These are phyloP conservation scores for Calonectria naviculata DNA, from an alignment of 2,329 filamentous ascomycete genomes.

Conservation along the genomic window DNA sequence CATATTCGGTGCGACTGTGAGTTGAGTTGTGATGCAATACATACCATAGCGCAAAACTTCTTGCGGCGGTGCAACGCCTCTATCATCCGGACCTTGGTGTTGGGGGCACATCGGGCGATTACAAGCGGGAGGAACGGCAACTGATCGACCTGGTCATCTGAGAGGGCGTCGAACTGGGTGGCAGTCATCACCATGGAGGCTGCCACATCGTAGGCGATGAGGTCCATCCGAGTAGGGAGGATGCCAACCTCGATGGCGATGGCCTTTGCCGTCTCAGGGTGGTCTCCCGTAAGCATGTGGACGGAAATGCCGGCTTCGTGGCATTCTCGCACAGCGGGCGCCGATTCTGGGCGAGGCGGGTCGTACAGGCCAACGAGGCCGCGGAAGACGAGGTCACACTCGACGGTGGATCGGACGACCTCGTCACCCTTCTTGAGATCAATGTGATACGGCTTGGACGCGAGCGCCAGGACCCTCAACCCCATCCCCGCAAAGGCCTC, in stretches of 20 bases:
- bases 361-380: constrained; percentile 81
- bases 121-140: constrained; percentile 74
- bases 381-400: constrained; percentile 72
- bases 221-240: constrained; percentile 61
- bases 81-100: constrained; percentile 81
- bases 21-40: constrained; percentile 13
- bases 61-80: constrained; percentile 75
- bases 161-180: constrained; percentile 73
- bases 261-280: constrained; percentile 72
- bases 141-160: constrained; percentile 71
- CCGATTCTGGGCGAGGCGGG: constrained; percentile 76
- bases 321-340: constrained; percentile 66
- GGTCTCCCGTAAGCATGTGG: constrained; percentile 78
- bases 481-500: constrained; percentile 74
- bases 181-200: constrained; percentile 75
- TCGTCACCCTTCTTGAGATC: constrained; percentile 48
- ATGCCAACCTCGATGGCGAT: constrained; percentile 75
- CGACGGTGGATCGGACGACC: constrained; percentile 61
- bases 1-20: neutral
- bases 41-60: constrained; percentile 73
- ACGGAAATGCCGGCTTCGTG: constrained; percentile 72
- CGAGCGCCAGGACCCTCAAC: constrained; percentile 76
- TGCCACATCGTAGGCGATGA: constrained; percentile 66
- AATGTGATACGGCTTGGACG: constrained; percentile 59
- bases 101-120: constrained; percentile 76